A percentile compares a stretch with the other conserved stretches of the same genome.
These are phyloP conservation scores for Protostelium mycophagum DNA, from an alignment of 78 protist species.

Conservation along the genomic window DNA sequence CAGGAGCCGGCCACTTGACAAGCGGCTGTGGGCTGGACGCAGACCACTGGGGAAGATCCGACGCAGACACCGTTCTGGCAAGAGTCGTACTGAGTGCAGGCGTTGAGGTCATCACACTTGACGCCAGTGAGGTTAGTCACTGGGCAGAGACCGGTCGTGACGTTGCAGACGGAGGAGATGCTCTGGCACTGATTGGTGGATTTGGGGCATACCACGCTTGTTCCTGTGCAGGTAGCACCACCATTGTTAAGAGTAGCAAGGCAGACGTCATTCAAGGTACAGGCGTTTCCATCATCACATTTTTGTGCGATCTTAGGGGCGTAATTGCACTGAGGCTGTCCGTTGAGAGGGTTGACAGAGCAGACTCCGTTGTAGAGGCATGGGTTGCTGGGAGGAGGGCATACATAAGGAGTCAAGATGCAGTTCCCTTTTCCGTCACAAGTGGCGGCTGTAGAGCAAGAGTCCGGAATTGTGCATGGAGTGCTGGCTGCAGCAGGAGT, in stretches of 20 bases:
- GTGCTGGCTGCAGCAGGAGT: too few relatives aligned
- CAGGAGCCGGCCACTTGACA: neutral
- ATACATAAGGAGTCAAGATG: too few relatives aligned
- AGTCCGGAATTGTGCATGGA: too few relatives aligned
- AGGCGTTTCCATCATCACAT: slow-evolving; percentile 11
- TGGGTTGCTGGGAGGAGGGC: too few relatives aligned
- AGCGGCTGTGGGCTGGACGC: neutral
- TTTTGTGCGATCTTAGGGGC: neutral
- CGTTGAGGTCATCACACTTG: slow-evolving; percentile 15
- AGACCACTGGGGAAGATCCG: neutral
- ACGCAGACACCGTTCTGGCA: slow-evolving; percentile 14
- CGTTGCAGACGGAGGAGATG: neutral
- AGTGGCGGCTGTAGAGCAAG: too few relatives aligned
- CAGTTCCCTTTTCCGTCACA: too few relatives aligned
- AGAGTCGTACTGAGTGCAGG: slow-evolving; percentile 13
- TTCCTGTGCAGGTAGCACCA: neutral
- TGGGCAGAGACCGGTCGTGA: neutral
- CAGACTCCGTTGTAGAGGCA: too few relatives aligned
- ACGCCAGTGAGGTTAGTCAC: neutral
- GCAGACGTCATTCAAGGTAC: neutral
- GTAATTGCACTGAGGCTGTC: too few relatives aligned
- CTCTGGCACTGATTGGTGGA: neutral
- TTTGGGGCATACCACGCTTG: neutral
- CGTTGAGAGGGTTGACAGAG: too few relatives aligned
- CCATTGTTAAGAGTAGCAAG: too few relatives aligned